Evolutionary conservation across 1,284 basidiomycete species (phyloP).

Genomic region (Ceratobasidium sp.): DNA sequence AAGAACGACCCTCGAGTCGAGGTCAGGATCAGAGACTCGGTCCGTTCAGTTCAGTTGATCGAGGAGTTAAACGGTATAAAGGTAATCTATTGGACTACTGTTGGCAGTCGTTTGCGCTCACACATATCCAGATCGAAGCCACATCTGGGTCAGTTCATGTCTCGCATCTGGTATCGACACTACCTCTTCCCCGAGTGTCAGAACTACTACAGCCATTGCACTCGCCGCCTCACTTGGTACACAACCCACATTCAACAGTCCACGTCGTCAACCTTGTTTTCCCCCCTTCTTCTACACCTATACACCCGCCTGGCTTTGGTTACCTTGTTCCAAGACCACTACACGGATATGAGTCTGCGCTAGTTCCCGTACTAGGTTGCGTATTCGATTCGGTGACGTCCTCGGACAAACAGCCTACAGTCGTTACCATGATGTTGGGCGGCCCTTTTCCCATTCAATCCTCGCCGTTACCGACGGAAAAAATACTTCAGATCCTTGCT

Average conservation of each 20-base stretch:
- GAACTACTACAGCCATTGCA: too few species aligned
- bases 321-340: conserved; percentile 86
- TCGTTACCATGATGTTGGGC: conserved; percentile 92
- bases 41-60: conserved; percentile 51
- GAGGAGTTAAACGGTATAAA: conserved; percentile 39
- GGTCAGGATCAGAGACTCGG: conserved; percentile 57
- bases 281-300: conserved; percentile 54
- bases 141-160: conserved; percentile 53
- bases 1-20: conserved; percentile 61
- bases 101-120: conserved; percentile 11
- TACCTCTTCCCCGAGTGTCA: conserved; percentile 53
- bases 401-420: conserved; percentile 64
- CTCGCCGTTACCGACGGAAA: conserved; percentile 49
- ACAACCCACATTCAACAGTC: conserved; percentile 70
- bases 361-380: conserved; percentile 66
- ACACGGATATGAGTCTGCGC: conserved; percentile 54
- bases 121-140: conserved; percentile 56
- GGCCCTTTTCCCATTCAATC: conserved; percentile 64
- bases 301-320: conserved; percentile 88
- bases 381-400: conserved; percentile 85
- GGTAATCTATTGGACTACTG: background rate
- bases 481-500: conserved; percentile 55
- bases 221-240: conserved; percentile 57
- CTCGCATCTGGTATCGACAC: conserved; percentile 67
- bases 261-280: conserved; percentile 78